Base-by-base conservation (phyloP, 371 early-diverging fungal species). In the Saksenaea vasiformis region DNA sequence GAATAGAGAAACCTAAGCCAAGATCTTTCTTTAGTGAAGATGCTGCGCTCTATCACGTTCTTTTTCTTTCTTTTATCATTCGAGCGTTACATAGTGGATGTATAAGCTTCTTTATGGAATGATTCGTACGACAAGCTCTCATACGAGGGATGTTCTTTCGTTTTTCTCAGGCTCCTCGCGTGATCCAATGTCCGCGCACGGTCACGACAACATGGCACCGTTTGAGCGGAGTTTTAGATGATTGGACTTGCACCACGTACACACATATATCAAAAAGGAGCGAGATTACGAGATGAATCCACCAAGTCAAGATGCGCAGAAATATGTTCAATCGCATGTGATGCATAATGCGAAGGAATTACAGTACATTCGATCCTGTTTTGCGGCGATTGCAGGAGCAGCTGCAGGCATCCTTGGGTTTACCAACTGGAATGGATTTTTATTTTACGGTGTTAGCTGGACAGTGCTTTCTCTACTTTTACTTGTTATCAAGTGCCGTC, bases 351-450 rank as follows among this genome's bases (percentile, higher is more conserved):
- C 71, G 3, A 79, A 82, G 67, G 86, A 87, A 44, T 74, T 93
- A 58, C 86, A 85, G 58, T 91, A 87, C 71, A 83, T 87, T 62
- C 90, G 94, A 9, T 89, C 91, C 5, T 88, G 88, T 31, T 85
- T 90, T 63, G 88, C 92, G 13, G 90, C 88, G 53, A 80, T 91
- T 64, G 84, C 89, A 28, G 93, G 95, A 31, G 83, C 88, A 34
- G 90, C 91, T 31, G 93, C 93, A 9, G 93, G 93, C 51, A 90
- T 90, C 58, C 79, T 92, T 27, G 91, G 91, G 0, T 81, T 92
- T 36, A 85, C 86, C 17, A 88, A 89, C 60, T 78, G 80, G 65
- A 71, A 72, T 34, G 93, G 93, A 17, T 93, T 93, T 70, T 70
- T 88, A 58, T 93, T 93, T 71, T 94, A 92, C 74, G 80, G 79